Conservation (phyloP, 164 flowering plant species). For the Magnolia kwangsiensis region DNA sequence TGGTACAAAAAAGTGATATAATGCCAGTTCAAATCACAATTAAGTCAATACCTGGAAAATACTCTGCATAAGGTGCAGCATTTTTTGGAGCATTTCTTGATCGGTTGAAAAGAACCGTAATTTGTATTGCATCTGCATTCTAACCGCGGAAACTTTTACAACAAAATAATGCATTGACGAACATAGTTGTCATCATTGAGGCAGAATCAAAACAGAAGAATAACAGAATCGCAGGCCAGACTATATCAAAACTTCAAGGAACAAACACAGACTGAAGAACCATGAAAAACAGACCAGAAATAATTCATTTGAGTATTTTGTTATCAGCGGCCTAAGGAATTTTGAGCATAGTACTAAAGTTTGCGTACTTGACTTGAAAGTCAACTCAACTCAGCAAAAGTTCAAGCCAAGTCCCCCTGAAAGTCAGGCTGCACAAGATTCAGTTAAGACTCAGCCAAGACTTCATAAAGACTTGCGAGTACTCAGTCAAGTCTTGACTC, state of each 20-base stretch:
- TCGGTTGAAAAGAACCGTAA: constrained; percentile 49
- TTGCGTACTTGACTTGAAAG: no score
- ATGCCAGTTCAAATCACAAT: neutral
- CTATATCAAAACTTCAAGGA: neutral
- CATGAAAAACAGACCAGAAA: no score
- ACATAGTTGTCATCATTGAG: neutral
- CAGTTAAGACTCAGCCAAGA: no score
- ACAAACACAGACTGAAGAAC: no score
- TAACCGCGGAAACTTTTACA: constrained; percentile 39
- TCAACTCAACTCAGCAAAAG: no score
- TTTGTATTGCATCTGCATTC: constrained; percentile 78
- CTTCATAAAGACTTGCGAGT: no score
- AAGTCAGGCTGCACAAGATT: no score
- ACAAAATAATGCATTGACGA: neutral
- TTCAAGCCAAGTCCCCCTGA: no score
- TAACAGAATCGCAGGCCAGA: neutral
- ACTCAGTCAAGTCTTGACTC: no score
- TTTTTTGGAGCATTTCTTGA: constrained; percentile 39
- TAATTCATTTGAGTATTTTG: no score
- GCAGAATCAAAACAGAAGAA: neutral
- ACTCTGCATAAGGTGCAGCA: constrained; percentile 66
- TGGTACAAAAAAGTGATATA: neutral
- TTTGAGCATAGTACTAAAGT: no score
- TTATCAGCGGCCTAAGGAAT: no score
- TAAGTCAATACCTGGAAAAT: constrained; percentile 61